Evolutionary conservation across 139 green algal genomes (phyloP), one percentile per base, ranked within the genome.

Genomic region (Eudorina sp.): DNA sequence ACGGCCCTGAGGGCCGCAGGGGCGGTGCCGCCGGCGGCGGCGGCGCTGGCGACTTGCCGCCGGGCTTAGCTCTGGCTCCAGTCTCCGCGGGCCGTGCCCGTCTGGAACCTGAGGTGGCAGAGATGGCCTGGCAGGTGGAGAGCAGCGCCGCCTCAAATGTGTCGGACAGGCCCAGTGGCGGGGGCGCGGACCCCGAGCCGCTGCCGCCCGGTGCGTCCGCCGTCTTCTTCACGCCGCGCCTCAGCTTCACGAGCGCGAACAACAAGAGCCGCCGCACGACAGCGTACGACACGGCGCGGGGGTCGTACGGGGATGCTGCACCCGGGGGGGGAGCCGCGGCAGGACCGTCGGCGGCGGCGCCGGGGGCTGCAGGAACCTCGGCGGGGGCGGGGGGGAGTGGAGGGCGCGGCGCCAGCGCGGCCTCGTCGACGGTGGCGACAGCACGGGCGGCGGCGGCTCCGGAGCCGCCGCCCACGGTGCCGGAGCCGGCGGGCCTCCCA

Each of bases 101-200:
- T 1, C 40, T 81, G 4, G 41, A 53, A n/a, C 73, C 45, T 40
- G 48, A 83, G 21, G 19, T 68, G 13, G 48, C n/a, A n/a, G 73
- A 81, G 27, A 64, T 81, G 45, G 73, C 73, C 29, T 81, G 45
- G 73, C 73, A 62, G 46, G 73, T 64, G 11, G 73, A 62, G 73
- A 64, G 73, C 73, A 83, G 73, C 45, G 73, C 45, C 2, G 73
- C 40, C 27, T 62, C 45, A 1, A 45, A 14, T 31, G 29, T 8
- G 0, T 62, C 45, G 14, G 29, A 45, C 25, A 7, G 36, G 8
- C 8, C 70, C 40, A 79, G 4, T 77, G 25, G 3, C 25, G 36
- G 64, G 64, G 19, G 29, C 19, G 64, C 69, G 36, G 70, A 13
- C 40, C 38, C 4, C 40, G 8, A 53, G 19, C 40, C 41, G 40